Base-by-base conservation (phyloP, 805 yeast species). In the Yarrowia sp. region DNA sequence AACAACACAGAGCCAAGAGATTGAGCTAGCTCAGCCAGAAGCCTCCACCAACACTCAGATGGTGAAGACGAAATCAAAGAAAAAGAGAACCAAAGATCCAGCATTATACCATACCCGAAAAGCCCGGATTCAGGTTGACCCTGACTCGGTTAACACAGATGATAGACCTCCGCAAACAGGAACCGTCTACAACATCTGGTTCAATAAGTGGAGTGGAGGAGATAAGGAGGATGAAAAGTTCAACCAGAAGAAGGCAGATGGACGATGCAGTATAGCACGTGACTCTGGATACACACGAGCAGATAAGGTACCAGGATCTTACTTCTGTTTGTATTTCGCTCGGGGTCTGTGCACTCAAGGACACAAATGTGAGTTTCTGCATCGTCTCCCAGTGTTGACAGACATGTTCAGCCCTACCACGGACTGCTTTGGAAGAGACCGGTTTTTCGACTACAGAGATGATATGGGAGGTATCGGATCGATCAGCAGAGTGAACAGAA, bases 381-480 rank as follows among this genome's bases (percentile, higher is more conserved):
- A 93, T 74, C 78, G 97, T 62, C 72, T 89, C 7, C 98, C 99
- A 0, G 74, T 71, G 2, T 65, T 70, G 4, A 82, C 80, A 0
- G 97, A 92, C 71, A 74, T 79, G 40, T 79, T 79, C 51, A 81
- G 85, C 1, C 81, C 87, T 1, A 84, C 91, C 0, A 80, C 84
- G 26, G 99, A 93, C 75, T 92, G 98, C 71, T 93, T 93, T 79
- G 98, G 98, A 1, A 78, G 99, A 66, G 96, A 90, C 71, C 90
- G 89, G 74, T 88, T 88, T 67, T 80, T 88, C 1, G 88, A 85
- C 54, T 90, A 90, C 71, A 78, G 92, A 69, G 97, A 93, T 68
- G 98, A 93, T 75, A 92, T 92, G 97, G 85, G 88, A 30, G 99
- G 99, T 35, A 87, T 92, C 3, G 99, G 98, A 0, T 85, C 90